Percentiles rank a stretch among this genome's conserved stretches.
These are phyloP conservation scores for Hemisphaericaspora lyxosophila DNA, from an alignment of 1,139 yeast genomes.

Conservation along the genomic window DNA sequence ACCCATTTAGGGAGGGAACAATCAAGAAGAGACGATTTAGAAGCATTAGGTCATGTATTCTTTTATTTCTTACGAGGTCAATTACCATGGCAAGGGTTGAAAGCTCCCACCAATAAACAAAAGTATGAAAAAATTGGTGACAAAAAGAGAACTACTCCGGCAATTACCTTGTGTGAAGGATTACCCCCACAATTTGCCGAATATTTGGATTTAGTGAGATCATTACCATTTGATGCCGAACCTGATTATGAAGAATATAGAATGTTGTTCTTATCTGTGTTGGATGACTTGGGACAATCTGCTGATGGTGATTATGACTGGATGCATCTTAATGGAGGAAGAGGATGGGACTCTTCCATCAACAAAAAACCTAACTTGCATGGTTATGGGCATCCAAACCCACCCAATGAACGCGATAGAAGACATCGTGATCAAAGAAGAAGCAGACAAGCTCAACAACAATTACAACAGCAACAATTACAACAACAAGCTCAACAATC, in stretches of 20 bases:
- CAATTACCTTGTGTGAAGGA: slow-evolving; percentile 74
- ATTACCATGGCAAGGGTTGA: slow-evolving; percentile 97
- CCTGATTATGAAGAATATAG: slow-evolving; percentile 91
- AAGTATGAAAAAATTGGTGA: slow-evolving; percentile 97
- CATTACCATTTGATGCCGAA: slow-evolving; percentile 84
- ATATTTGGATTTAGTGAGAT: slow-evolving; percentile 80
- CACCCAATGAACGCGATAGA: slow-evolving; percentile 55
- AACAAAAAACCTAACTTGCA: slow-evolving; percentile 88
- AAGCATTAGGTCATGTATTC: slow-evolving; percentile 92
- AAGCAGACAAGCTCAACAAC: slow-evolving; percentile 36
- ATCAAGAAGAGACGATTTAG: slow-evolving; percentile 92
- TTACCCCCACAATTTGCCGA: slow-evolving; percentile 87
- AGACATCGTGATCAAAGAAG: slow-evolving; percentile 49
- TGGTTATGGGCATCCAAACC: slow-evolving; percentile 76
- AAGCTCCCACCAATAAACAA: slow-evolving; percentile 96
- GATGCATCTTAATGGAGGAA: slow-evolving; percentile 89
- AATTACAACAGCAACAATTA: slow-evolving; percentile 23
- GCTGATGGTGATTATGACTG: slow-evolving; percentile 93
- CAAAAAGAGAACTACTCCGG: slow-evolving; percentile 83
- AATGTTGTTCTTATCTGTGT: slow-evolving; percentile 69
- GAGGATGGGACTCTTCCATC: slow-evolving; percentile 84
- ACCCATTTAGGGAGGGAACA: slow-evolving; percentile 98
- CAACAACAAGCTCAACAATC: slow-evolving; percentile 22
- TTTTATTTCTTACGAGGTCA: slow-evolving; percentile 91
- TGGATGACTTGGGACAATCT: slow-evolving; percentile 66